A percentile compares a stretch with the other conserved stretches of the same genome.
phyloP scores from a whole-genome alignment of 2,329 filamentous ascomycete genomes.

The Colletotrichum sp. region DNA sequence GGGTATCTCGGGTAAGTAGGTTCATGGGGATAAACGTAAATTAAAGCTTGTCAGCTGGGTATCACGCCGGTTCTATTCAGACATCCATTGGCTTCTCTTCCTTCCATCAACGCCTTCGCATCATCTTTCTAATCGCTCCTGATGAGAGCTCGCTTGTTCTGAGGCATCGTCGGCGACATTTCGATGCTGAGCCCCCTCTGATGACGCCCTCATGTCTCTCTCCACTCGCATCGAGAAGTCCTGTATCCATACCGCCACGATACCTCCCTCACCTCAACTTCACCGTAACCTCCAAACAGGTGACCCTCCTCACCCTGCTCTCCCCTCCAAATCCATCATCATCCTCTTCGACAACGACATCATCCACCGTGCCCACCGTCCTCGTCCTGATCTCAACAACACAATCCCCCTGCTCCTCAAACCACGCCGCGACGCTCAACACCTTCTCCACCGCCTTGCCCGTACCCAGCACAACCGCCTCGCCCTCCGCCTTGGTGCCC shows the following conservation, averaged over 20 bases:
- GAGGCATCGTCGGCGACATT: neutral
- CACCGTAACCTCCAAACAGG: slow-evolving; percentile 55
- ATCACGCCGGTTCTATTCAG: neutral
- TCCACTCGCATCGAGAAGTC: neutral
- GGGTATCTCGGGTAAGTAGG: rapidly evolving
- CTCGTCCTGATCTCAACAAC: slow-evolving; percentile 64
- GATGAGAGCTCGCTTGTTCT: neutral
- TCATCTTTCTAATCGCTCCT: neutral
- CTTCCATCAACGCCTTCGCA: neutral
- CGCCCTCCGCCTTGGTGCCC: slow-evolving; percentile 30
- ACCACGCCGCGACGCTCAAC: slow-evolving; percentile 67
- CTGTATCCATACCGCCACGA: neutral
- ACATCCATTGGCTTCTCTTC: neutral
- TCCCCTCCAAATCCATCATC: slow-evolving; percentile 36
- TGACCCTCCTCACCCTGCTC: slow-evolving; percentile 52
- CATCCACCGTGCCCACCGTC: slow-evolving; percentile 70
- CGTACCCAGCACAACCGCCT: slow-evolving; percentile 66
- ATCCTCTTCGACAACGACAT: slow-evolving; percentile 55
- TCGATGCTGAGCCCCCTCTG: neutral
- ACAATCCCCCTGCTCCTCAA: slow-evolving; percentile 65
- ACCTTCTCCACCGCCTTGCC: slow-evolving; percentile 71
- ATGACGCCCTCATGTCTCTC: neutral
- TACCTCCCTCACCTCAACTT: slow-evolving; percentile 45
- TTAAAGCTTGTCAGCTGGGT: neutral
- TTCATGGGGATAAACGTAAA: neutral